A percentile compares a stretch with the other conserved stretches of the same genome.
phyloP scores from a whole-genome alignment of 768 basidiomycete genomes.

The Chiua virens region DNA sequence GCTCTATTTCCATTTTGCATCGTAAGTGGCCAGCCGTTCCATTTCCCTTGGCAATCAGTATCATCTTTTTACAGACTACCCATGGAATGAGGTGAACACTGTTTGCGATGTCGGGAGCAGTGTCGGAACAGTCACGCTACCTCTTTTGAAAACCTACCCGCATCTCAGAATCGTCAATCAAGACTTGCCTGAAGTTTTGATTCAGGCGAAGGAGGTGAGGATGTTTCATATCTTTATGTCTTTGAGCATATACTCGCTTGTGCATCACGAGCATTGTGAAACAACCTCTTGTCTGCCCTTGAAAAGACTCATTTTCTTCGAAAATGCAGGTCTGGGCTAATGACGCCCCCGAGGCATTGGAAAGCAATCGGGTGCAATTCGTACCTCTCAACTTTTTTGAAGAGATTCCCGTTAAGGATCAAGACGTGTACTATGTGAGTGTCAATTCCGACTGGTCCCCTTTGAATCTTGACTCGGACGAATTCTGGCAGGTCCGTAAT shows the following conservation, averaged over 20 bases:
- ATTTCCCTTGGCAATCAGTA: not conserved
- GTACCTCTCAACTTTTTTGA: conserved; percentile 23
- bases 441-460: not conserved
- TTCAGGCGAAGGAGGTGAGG: conserved; percentile 22
- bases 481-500: conserved; percentile 19
- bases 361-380: conserved; percentile 12
- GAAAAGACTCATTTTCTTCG: no score
- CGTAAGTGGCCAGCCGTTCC: conserved; percentile 3
- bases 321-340: conserved; percentile 15
- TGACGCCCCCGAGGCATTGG: conserved; percentile 17
- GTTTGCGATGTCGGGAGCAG: conserved; percentile 32
- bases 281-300: not conserved
- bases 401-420: conserved; percentile 10
- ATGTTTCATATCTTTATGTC: no score
- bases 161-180: conserved; percentile 28
- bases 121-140: conserved; percentile 25
- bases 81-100: conserved; percentile 24
- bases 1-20: conserved; percentile 23
- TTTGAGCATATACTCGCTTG: not conserved
- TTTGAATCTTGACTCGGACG: not conserved
- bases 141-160: conserved; percentile 26
- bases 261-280: not conserved
- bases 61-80: conserved; percentile 17
- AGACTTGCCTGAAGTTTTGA: conserved; percentile 31
- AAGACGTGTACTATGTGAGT: conserved; percentile 29